A percentile compares a stretch with the other conserved stretches of the same genome.
These are phyloP conservation scores for Trichoderma arundinaceum DNA, from an alignment of 2,329 filamentous ascomycete species.

Conservation along the genomic window DNA sequence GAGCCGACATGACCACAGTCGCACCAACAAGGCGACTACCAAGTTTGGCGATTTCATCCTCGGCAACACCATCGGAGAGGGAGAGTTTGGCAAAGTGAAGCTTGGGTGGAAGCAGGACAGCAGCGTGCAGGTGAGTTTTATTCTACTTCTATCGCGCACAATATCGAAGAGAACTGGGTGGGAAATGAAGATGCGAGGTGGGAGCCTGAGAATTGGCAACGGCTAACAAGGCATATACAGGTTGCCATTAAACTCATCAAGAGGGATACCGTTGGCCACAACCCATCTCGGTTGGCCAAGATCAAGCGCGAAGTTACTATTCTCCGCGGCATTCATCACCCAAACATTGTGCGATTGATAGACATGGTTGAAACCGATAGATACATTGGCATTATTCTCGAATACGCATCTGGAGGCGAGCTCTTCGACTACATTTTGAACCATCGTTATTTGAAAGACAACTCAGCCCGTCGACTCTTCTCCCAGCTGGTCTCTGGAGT, in stretches of 20 bases:
- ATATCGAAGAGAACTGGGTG: neutral
- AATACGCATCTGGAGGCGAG: conserved; percentile 97
- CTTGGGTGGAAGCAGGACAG: conserved; percentile 97
- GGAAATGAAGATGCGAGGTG: no score
- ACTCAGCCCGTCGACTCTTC: conserved; percentile 86
- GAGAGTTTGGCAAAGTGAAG: conserved; percentile 98
- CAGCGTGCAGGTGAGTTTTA: conserved; percentile 70
- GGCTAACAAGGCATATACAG: conserved; percentile 47
- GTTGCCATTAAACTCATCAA: conserved; percentile 98
- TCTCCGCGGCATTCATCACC: conserved; percentile 83
- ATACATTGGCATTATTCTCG: conserved; percentile 96
- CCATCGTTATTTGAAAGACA: conserved; percentile 94
- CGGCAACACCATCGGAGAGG: conserved; percentile 94
- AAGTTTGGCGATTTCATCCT: conserved; percentile 96
- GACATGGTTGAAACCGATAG: conserved; percentile 98
- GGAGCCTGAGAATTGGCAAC: neutral
- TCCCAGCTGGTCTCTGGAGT: conserved; percentile 96
- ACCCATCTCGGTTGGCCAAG: conserved; percentile 88
- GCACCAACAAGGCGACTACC: conserved; percentile 67
- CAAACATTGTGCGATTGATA: conserved; percentile 94
- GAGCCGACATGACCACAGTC: conserved; percentile 64
- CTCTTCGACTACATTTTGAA: conserved; percentile 98
- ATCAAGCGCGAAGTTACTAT: conserved; percentile 98
- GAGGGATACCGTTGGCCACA: conserved; percentile 84
- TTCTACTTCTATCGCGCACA: neutral